These are phyloP conservation scores for Trypanosoma conorhini DNA, from an alignment of 208 protist genomes.

Conservation along the genomic window DNA sequence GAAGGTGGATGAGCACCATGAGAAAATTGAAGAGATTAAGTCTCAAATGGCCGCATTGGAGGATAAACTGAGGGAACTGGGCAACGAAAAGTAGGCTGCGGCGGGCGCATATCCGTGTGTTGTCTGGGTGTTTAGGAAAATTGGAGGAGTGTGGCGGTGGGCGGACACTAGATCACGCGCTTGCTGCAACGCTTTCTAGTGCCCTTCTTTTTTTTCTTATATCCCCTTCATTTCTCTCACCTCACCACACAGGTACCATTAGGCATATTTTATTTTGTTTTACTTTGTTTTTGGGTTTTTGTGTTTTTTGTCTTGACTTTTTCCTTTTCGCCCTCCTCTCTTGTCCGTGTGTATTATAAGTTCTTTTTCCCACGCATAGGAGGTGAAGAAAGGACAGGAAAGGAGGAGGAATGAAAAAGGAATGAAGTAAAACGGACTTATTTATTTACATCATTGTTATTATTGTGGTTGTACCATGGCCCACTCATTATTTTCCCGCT, in stretches of 20 bases:
- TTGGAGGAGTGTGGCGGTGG: background rate
- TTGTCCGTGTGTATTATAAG: too few relatives aligned
- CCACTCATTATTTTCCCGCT: too few relatives aligned
- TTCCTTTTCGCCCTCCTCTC: too few relatives aligned
- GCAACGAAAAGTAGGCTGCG: constrained; percentile 10
- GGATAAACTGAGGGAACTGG: constrained; percentile 44
- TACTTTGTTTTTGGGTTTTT: constrained; percentile 10
- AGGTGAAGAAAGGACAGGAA: background rate
- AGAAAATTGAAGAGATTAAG: constrained; percentile 54
- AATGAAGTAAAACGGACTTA: background rate
- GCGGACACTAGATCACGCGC: background rate
- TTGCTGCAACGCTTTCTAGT: background rate
- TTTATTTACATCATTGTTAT: constrained; percentile 9
- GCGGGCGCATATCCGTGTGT: background rate
- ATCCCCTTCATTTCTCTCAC: constrained; percentile 16
- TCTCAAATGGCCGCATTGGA: constrained; percentile 46
- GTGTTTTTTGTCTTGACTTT: too few relatives aligned
- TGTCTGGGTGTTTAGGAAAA: background rate
- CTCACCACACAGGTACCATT: background rate
- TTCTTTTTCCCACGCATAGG: too few relatives aligned
- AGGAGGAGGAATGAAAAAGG: background rate
- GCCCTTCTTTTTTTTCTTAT: constrained; percentile 8
- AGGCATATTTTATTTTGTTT: constrained; percentile 26
- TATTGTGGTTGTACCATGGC: too few relatives aligned
- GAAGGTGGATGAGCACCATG: constrained; percentile 36